A percentile compares a stretch with the other conserved stretches of the same genome.
These are phyloP conservation scores for Trametes cingulata DNA, from an alignment of 768 basidiomycete species.

Conservation along the genomic window DNA sequence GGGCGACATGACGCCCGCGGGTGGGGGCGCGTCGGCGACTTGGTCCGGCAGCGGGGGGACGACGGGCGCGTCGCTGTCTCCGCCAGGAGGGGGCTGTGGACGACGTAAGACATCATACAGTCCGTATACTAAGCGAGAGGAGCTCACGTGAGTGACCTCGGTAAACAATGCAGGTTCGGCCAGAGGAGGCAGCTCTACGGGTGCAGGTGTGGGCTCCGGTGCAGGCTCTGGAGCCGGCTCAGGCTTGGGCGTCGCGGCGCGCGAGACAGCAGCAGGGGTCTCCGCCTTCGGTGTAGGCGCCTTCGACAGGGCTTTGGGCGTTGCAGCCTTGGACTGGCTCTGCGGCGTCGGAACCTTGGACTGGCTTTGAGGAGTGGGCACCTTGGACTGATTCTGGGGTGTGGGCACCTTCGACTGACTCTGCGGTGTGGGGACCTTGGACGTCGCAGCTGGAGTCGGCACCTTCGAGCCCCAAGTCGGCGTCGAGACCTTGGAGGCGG, in stretches of 20 bases:
- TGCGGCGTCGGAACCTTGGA: neutral
- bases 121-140: neutral
- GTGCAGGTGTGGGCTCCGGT: slow-evolving; percentile 1
- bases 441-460: neutral
- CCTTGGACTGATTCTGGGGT: neutral
- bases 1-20: slow-evolving; percentile 16
- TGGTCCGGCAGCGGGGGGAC: slow-evolving; percentile 15
- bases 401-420: slow-evolving; percentile 8
- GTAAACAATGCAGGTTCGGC: neutral
- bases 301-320: slow-evolving; percentile 16
- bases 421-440: slow-evolving; percentile 22
- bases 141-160: neutral
- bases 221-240: slow-evolving; percentile 12
- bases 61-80: slow-evolving; percentile 6
- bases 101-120: neutral
- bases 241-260: slow-evolving; percentile 5
- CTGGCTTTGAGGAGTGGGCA: slow-evolving; percentile 18
- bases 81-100: slow-evolving; percentile 1
- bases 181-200: neutral
- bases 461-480: slow-evolving; percentile 19
- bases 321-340: neutral
- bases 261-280: slow-evolving; percentile 1
- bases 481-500: slow-evolving; percentile 22
- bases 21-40: neutral
- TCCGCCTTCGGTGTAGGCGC: slow-evolving; percentile 19